A percentile compares a stretch with the other conserved stretches of the same genome.
Evolutionary conservation across 768 basidiomycete species (phyloP).

Genomic region (Serendipita vermifera): DNA sequence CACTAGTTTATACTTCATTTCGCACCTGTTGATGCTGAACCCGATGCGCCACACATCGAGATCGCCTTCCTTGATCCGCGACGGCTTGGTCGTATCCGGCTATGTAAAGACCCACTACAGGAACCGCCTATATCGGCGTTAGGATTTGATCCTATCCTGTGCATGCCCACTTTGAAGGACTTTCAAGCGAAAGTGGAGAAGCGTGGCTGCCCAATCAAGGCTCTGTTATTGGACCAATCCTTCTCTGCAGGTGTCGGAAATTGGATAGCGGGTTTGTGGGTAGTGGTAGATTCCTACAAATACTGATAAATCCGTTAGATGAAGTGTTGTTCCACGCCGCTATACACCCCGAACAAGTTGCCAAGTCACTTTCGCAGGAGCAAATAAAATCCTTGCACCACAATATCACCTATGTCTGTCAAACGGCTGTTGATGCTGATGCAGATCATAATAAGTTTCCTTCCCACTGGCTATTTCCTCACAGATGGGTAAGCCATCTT

Average conservation of each 20-base stretch:
- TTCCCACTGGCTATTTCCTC: slow-evolving; percentile 49
- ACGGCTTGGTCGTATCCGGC: slow-evolving; percentile 55
- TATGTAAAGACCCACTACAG: slow-evolving; percentile 40
- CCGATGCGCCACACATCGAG: slow-evolving; percentile 28
- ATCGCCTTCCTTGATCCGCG: slow-evolving; percentile 63
- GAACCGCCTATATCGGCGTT: slow-evolving; percentile 61
- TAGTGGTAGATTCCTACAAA: slow-evolving; percentile 3
- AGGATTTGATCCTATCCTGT: slow-evolving; percentile 66
- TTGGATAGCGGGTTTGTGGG: slow-evolving; percentile 55
- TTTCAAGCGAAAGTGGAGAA: slow-evolving; percentile 39
- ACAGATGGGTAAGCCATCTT: slow-evolving; percentile 43
- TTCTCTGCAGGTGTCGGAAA: slow-evolving; percentile 75
- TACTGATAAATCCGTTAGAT: slow-evolving; percentile 26
- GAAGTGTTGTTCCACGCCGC: slow-evolving; percentile 63
- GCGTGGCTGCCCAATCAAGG: slow-evolving; percentile 55
- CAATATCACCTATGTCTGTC: slow-evolving; percentile 43
- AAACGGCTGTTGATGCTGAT: slow-evolving; percentile 49
- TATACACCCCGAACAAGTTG: slow-evolving; percentile 59
- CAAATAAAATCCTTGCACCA: slow-evolving; percentile 41
- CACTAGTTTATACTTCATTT: slow-evolving; percentile 52
- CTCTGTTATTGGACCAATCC: slow-evolving; percentile 63
- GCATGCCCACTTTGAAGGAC: slow-evolving; percentile 44
- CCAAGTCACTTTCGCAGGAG: slow-evolving; percentile 37
- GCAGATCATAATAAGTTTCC: slow-evolving; percentile 61
- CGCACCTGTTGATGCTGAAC: slow-evolving; percentile 25